These are phyloP conservation scores for Aspergillus luchuensis DNA, from an alignment of 2,329 filamentous ascomycete species.

Conservation along the genomic window DNA sequence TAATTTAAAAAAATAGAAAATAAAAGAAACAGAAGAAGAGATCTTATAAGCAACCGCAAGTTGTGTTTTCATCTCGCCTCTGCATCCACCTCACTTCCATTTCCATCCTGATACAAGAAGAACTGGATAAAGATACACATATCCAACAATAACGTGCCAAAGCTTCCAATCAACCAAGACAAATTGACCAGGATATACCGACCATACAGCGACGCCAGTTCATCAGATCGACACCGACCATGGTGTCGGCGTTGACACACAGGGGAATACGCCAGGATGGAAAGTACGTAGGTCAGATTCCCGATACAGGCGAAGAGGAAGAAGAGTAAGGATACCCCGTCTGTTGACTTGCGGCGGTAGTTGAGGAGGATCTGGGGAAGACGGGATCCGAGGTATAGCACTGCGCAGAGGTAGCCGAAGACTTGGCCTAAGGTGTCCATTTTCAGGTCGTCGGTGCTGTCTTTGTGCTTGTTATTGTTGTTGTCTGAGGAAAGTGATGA, in stretches of 20 bases:
- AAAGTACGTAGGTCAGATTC: slow-evolving; percentile 89
- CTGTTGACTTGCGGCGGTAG: slow-evolving; percentile 86
- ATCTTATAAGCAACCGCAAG: no score
- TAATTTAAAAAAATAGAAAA: neutral
- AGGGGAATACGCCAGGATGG: slow-evolving; percentile 87
- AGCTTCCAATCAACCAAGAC: slow-evolving; percentile 86
- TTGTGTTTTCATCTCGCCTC: slow-evolving; percentile 1
- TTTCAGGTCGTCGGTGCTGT: slow-evolving; percentile 46
- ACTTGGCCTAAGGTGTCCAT: slow-evolving; percentile 82
- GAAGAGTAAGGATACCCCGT: slow-evolving; percentile 90
- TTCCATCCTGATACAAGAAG: slow-evolving; percentile 70
- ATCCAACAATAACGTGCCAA: slow-evolving; percentile 84
- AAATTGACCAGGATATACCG: slow-evolving; percentile 86
- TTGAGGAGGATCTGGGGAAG: slow-evolving; percentile 91
- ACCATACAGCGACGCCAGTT: slow-evolving; percentile 69
- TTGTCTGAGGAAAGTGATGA: slow-evolving; percentile 28
- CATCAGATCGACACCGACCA: slow-evolving; percentile 62
- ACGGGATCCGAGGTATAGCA: slow-evolving; percentile 84
- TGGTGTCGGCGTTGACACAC: slow-evolving; percentile 51
- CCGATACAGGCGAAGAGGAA: slow-evolving; percentile 96
- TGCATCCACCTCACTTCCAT: slow-evolving; percentile 21
- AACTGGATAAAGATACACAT: slow-evolving; percentile 88
- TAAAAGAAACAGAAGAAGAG: neutral
- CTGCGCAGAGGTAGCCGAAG: slow-evolving; percentile 90
- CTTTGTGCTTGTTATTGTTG: slow-evolving; percentile 29